Evolutionary conservation across 1,284 basidiomycete species (phyloP).

Genomic region (Ceratobasidium sp.): DNA sequence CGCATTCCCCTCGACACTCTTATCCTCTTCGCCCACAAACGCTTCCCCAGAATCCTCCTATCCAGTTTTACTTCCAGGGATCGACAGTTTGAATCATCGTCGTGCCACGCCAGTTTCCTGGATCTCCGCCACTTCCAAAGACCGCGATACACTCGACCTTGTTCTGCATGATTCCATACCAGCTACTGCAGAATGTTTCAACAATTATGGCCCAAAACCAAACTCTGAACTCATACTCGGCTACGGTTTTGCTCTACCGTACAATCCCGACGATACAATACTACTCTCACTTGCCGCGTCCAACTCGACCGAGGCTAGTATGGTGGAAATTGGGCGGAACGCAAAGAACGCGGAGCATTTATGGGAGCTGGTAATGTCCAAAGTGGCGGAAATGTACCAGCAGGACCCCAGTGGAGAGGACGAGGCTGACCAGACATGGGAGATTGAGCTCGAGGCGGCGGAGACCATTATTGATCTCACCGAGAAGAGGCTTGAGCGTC

Average conservation of each 20-base stretch:
- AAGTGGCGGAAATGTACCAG: conserved; percentile 57
- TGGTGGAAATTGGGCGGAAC: conserved; percentile 70
- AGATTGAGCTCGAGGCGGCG: conserved; percentile 63
- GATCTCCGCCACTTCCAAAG: conserved; percentile 64
- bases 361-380: conserved; percentile 66
- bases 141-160: conserved; percentile 51
- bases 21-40: conserved; percentile 69
- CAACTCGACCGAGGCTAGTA: conserved; percentile 53
- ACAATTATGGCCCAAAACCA: conserved; percentile 88
- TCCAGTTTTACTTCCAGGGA: conserved; percentile 84
- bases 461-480: conserved; percentile 73
- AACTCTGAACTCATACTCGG: conserved; percentile 88
- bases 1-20: conserved; percentile 85
- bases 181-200: conserved; percentile 75
- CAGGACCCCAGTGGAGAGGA: conserved; percentile 49
- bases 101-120: conserved; percentile 80
- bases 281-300: conserved; percentile 73
- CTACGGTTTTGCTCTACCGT: conserved; percentile 82
- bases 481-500: conserved; percentile 63
- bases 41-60: conserved; percentile 61
- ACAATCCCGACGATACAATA: conserved; percentile 87
- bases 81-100: conserved; percentile 86
- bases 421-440: conserved; percentile 59
- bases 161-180: conserved; percentile 61
- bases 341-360: conserved; percentile 52